Base-by-base conservation (phyloP, 2,329 filamentous ascomycete genomes). In the Curvularia sp. region DNA sequence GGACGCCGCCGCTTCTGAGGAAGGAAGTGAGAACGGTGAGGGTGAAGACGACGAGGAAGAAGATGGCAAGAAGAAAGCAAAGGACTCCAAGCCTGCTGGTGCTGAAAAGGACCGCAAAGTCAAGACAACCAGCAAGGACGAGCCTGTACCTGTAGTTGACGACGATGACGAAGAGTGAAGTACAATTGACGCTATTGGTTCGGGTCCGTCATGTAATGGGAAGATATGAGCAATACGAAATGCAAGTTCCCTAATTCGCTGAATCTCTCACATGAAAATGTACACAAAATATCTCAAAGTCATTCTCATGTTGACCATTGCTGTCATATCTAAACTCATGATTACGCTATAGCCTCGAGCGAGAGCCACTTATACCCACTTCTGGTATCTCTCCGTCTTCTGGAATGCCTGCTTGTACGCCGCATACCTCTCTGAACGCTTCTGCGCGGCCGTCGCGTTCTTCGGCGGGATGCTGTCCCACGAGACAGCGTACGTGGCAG, bases 21-120 rank as follows among this genome's bases (percentile, higher is more conserved):
- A 75, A 22, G 71, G 68, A 15, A 18, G 15, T 18, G 35, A 38
- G 12, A 38, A 38, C 2, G 35, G 15, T 1, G 67, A 72, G 7
- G 74, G 76, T 10, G 70, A 77, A 31, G 66, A 73, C 8, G 70
- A 70, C 8, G 66, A 72, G 7, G 68, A 31, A 31, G 30, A 77
- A 44, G 66, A 73, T 20, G 73, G 77, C 48, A 79, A 71, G 41
- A 67, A 77, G 49, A 79, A 71, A 39, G 65, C 68, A 38, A 65
- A 70, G 61, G 62, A 78, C 53, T 71, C 81, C 68, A 77, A 75
- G 68, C 65, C 70, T 38, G 68, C 74, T 38, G 70, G 68, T 35
- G 69, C 68, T 24, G 71, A 75, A 60, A 75, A 75, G 58, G 67
- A 71, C 54, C 62, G 70, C 41, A 75, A 76, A 49, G 74, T 71